Percentiles rank a stretch among this genome's conserved stretches.
Evolutionary conservation across 371 early-diverging fungal genomes (phyloP).

Genomic region (Circinella umbellata): DNA sequence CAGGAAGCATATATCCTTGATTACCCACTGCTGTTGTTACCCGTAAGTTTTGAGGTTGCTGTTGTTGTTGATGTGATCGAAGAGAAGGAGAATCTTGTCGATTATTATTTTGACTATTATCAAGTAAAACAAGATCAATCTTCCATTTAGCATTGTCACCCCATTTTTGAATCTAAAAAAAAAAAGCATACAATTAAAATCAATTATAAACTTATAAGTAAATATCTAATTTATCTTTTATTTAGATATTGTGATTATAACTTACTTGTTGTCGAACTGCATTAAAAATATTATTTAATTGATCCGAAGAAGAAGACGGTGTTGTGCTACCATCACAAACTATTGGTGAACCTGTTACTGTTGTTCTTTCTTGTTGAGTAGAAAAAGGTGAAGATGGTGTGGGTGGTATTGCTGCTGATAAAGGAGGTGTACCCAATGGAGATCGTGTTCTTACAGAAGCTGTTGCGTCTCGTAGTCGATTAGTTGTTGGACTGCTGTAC

Average conservation of each 20-base stretch:
- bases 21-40: conserved; percentile 3
- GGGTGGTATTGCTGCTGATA: conserved; percentile 10
- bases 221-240: not conserved
- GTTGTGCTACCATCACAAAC: not conserved
- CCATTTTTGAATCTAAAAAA: conserved; percentile 34
- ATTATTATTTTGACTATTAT: conserved; percentile 19
- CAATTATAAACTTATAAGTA: too few relatives aligned
- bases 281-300: conserved; percentile 32
- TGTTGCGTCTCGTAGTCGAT: conserved; percentile 27
- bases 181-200: too few relatives aligned
- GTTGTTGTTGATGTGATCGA: conserved; percentile 13
- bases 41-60: conserved; percentile 14
- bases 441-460: conserved; percentile 27
- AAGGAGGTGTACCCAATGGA: conserved; percentile 24
- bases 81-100: conserved; percentile 19
- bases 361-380: not conserved
- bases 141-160: conserved; percentile 45
- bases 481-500: conserved; percentile 22
- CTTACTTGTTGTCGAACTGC: conserved; percentile 39
- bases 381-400: not conserved
- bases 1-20: conserved; percentile 14
- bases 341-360: not conserved
- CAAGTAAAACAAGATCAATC: conserved; percentile 40
- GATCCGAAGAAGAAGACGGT: conserved; percentile 18
- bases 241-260: not conserved